phyloP scores from a whole-genome alignment of 1,284 basidiomycete species.

The Sporisorium graminicola region DNA sequence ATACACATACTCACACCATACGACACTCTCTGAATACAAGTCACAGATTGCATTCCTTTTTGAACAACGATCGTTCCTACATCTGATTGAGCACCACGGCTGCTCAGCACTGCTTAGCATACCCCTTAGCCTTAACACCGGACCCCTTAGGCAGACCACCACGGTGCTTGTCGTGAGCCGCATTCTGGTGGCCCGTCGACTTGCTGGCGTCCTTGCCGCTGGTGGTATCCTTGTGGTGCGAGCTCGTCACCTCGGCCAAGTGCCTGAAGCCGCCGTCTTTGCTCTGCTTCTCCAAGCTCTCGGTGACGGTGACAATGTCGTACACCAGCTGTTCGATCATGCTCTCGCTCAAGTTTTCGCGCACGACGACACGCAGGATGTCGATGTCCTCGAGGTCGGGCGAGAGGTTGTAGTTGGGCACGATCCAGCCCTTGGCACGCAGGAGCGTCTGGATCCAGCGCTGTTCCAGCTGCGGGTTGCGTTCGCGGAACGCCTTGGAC shows the following conservation, averaged over 20 bases:
- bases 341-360: constrained; percentile 62
- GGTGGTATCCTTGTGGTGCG: constrained; percentile 6
- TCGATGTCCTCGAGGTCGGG: constrained; percentile 58
- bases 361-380: constrained; percentile 66
- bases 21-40: background rate
- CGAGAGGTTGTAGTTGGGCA: constrained; percentile 66
- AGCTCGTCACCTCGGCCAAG: constrained; percentile 30
- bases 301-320: constrained; percentile 64
- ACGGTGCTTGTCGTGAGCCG: constrained; percentile 48
- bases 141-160: constrained; percentile 41
- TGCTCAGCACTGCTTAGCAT: constrained; percentile 63
- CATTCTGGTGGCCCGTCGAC: constrained; percentile 23
- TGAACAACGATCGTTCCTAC: background rate
- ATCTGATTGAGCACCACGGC: too few relatives aligned
- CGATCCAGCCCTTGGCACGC: constrained; percentile 80
- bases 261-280: constrained; percentile 27
- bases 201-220: constrained; percentile 11
- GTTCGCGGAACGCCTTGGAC: constrained; percentile 74
- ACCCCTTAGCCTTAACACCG: constrained; percentile 54
- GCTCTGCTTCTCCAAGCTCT: constrained; percentile 51
- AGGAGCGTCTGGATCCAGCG: constrained; percentile 88
- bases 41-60: background rate
- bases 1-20: background rate
- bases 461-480: constrained; percentile 74
- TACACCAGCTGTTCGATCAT: constrained; percentile 66